Percentiles rank a stretch among this genome's conserved stretches.
phyloP scores from a whole-genome alignment of 106 monocot genomes.

The Ottelia alismoides region DNA sequence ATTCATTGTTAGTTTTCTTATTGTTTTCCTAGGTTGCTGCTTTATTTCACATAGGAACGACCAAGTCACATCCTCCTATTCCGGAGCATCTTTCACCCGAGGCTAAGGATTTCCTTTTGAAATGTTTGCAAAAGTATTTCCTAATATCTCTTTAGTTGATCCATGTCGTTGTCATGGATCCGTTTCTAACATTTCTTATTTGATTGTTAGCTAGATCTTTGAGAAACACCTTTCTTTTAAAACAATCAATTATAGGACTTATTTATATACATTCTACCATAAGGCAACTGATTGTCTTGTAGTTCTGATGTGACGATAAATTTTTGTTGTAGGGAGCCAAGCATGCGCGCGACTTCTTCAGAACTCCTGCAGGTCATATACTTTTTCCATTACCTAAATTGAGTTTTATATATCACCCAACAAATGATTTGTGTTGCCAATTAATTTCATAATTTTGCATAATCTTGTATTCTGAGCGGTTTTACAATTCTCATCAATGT shows the following conservation, averaged over 20 bases:
- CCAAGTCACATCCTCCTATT: constrained; percentile 95
- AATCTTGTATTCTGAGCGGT: not conserved
- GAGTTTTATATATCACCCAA: not conserved
- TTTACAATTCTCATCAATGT: not conserved
- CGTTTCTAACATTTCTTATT: too few species aligned
- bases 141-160: not conserved
- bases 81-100: constrained; percentile 85
- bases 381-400: not conserved
- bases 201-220: too few species aligned
- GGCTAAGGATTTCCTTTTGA: constrained; percentile 93
- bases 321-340: constrained; percentile 47
- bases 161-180: not conserved
- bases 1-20: not conserved
- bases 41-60: constrained; percentile 83
- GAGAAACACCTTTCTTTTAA: too few species aligned
- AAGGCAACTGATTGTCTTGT: too few species aligned
- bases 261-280: not conserved
- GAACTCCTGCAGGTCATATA: constrained; percentile 43
- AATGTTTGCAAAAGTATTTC: constrained; percentile 86
- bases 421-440: not conserved
- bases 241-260: too few species aligned
- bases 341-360: constrained; percentile 50
- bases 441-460: not conserved
- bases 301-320: not conserved
- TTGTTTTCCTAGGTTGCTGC: constrained; percentile 66